Percentiles rank a stretch among this genome's conserved stretches.
Evolutionary conservation across 768 basidiomycete genomes (phyloP).

Genomic region (Pholiota molesta): DNA sequence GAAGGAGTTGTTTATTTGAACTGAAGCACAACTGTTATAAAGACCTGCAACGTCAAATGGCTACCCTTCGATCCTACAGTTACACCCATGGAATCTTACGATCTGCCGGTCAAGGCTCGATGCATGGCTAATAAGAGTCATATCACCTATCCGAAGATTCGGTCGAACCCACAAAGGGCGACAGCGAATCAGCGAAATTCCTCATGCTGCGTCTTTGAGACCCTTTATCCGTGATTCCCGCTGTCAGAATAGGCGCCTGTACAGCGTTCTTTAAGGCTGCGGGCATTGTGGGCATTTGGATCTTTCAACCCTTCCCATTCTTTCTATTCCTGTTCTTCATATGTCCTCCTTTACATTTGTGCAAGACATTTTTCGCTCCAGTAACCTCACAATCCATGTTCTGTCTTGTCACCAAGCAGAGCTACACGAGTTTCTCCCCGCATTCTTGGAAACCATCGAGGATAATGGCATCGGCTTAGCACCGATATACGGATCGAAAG

Average conservation of each 20-base stretch:
- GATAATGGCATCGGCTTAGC: slow-evolving; percentile 42
- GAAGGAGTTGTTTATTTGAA: no score
- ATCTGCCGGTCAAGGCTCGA: no score
- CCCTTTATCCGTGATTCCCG: not conserved
- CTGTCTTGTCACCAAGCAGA: slow-evolving; percentile 27
- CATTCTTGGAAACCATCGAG: slow-evolving; percentile 31
- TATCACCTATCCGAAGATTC: no score
- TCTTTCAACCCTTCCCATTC: no score
- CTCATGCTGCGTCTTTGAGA: not conserved
- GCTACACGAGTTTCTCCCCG: slow-evolving; percentile 21
- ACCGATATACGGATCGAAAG: slow-evolving; percentile 39
- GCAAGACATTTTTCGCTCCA: slow-evolving; percentile 36
- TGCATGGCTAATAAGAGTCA: no score
- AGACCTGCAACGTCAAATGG: no score
- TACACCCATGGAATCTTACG: no score
- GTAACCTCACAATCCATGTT: slow-evolving; percentile 30
- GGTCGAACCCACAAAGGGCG: no score
- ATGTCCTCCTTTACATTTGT: slow-evolving; percentile 22
- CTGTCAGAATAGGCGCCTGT: not conserved
- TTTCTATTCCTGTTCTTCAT: not conserved
- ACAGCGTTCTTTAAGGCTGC: not conserved
- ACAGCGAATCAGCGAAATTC: not conserved
- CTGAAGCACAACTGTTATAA: no score
- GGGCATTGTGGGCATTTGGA: no score
- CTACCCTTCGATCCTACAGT: no score